phyloP scores from a whole-genome alignment of 2,329 filamentous ascomycete genomes.

The Ceratocystis diversiconidia region DNA sequence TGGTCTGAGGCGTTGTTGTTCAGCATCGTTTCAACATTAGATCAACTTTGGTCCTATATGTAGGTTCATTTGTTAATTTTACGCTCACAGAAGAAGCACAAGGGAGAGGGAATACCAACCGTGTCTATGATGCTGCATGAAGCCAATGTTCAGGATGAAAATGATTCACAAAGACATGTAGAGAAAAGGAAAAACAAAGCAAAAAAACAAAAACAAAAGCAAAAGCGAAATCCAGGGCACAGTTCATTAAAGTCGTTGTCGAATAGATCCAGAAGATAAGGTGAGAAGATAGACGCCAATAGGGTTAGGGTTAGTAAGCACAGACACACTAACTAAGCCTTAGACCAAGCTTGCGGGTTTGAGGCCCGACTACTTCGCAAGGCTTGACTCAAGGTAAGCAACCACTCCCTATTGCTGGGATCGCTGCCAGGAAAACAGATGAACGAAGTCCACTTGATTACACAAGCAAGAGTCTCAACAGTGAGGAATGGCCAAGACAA shows the following conservation, averaged over 20 bases:
- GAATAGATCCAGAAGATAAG: too few species aligned
- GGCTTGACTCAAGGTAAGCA: not conserved
- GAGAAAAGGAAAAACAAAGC: not conserved
- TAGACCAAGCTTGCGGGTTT: not conserved
- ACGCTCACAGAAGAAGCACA: not conserved
- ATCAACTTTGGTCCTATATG: conserved; percentile 15
- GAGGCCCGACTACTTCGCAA: not conserved
- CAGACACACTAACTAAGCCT: not conserved
- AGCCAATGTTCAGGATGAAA: conserved; percentile 10
- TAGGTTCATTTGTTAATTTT: conserved; percentile 6
- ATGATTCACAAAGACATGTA: not conserved
- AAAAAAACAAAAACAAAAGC: not conserved
- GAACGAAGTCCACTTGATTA: not conserved
- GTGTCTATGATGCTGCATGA: conserved; percentile 9
- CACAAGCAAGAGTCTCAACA: not conserved
- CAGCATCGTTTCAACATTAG: conserved; percentile 4
- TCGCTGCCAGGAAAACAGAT: not conserved
- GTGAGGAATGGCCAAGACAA: not conserved
- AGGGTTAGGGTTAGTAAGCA: not conserved
- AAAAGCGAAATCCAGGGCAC: conserved; percentile 8
- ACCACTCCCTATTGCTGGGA: not conserved
- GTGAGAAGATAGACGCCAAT: too few species aligned
- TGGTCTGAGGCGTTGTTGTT: conserved; percentile 5
- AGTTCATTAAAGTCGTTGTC: not conserved
- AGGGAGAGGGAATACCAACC: conserved; percentile 13